A percentile compares a stretch with the other conserved stretches of the same genome.
These are phyloP conservation scores for Ustilago cynodontis DNA, from an alignment of 1,284 basidiomycete species.

Conservation along the genomic window DNA sequence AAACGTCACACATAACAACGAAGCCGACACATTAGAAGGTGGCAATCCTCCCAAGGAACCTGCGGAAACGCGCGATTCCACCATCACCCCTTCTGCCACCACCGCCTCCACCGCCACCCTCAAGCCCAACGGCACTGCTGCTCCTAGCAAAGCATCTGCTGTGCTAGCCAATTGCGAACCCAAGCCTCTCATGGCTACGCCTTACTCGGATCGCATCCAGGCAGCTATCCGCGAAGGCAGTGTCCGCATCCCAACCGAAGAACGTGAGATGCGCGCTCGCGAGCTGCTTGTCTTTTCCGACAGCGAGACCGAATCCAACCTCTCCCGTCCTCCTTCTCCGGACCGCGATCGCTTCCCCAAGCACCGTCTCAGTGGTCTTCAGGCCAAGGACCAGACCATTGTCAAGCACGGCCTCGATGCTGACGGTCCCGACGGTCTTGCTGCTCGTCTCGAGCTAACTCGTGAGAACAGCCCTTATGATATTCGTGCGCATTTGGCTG, in stretches of 20 bases:
- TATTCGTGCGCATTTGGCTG: slow-evolving; percentile 31
- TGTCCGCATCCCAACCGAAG: slow-evolving; percentile 47
- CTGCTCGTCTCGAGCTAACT: slow-evolving; percentile 52
- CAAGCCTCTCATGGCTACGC: slow-evolving; percentile 52
- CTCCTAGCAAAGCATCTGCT: slow-evolving; percentile 15
- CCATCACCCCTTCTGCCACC: slow-evolving; percentile 2
- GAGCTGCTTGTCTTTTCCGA: slow-evolving; percentile 57
- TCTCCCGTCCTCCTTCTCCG: slow-evolving; percentile 62
- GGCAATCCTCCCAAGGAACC: slow-evolving; percentile 47
- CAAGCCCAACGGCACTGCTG: slow-evolving; percentile 4
- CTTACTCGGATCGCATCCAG: slow-evolving; percentile 52
- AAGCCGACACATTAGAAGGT: slow-evolving; percentile 39
- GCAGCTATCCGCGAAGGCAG: slow-evolving; percentile 47
- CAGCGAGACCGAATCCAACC: slow-evolving; percentile 63
- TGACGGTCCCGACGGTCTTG: slow-evolving; percentile 27
- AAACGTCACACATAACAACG: slow-evolving; percentile 38
- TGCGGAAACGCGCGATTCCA: slow-evolving; percentile 22
- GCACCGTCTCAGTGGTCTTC: slow-evolving; percentile 60
- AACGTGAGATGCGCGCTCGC: slow-evolving; percentile 58
- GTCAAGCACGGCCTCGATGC: slow-evolving; percentile 56
- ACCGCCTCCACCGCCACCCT: slow-evolving; percentile 3
- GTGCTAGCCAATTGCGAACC: slow-evolving; percentile 47
- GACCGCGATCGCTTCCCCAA: slow-evolving; percentile 59
- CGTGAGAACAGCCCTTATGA: slow-evolving; percentile 60
- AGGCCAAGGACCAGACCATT: slow-evolving; percentile 58